Conservation (phyloP, 306 rosid species). For the Ziziphus jujuba region DNA sequence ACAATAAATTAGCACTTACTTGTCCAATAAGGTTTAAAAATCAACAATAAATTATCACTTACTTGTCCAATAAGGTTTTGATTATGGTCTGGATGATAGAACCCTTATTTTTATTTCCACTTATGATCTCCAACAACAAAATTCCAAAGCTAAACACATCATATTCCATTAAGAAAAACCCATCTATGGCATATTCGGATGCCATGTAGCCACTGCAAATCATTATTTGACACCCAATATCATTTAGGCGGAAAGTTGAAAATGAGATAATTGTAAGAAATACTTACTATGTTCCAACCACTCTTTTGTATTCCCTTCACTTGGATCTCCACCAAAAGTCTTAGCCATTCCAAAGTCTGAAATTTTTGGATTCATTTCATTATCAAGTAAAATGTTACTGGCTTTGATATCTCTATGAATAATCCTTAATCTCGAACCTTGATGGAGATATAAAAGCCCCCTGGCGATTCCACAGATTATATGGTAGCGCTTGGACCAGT, state of each 20-base stretch:
- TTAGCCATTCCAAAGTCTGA: constrained; percentile 60
- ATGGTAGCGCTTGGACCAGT: constrained; percentile 46
- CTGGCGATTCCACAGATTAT: constrained; percentile 49
- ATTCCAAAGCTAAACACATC: constrained; percentile 43
- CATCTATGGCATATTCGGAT: constrained; percentile 52
- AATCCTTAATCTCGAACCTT: constrained; percentile 53
- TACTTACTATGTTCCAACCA: constrained; percentile 55
- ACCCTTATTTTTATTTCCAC: constrained; percentile 33
- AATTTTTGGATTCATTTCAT: constrained; percentile 51
- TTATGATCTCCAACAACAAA: constrained; percentile 31
- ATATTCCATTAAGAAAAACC: constrained; percentile 43
- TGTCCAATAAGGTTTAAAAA: constrained; percentile 39
- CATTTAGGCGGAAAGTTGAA: not conserved
- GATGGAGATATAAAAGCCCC: constrained; percentile 60
- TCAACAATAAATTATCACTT: no score
- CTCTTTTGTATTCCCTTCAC: constrained; percentile 36
- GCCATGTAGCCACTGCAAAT: constrained; percentile 53
- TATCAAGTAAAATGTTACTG: constrained; percentile 48
- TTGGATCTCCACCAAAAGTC: constrained; percentile 40
- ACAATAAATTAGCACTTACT: constrained; percentile 21
- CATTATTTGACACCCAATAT: no score
- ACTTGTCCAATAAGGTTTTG: no score
- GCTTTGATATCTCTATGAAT: constrained; percentile 52
- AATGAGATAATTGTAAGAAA: not conserved
- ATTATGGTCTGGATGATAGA: not conserved